Conservation (phyloP, 192 early-diverging fungal species). For the Coemansia sp. region DNA sequence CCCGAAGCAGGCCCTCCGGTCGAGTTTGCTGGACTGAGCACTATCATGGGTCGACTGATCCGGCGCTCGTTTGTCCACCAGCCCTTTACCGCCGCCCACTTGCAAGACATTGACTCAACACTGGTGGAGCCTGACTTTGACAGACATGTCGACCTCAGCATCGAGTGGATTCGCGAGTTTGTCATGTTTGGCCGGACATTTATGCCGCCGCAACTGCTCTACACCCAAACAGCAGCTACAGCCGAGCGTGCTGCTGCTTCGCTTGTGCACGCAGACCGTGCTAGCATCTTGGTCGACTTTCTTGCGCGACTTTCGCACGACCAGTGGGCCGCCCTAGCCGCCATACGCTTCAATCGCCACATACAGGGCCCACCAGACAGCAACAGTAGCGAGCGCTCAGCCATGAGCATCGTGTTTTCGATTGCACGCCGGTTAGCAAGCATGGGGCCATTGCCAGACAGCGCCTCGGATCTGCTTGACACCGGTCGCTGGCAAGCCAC, state of each 20-base stretch:
- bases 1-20: not conserved
- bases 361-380: not conserved
- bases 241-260: constrained; percentile 9
- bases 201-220: constrained; percentile 15
- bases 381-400: constrained; percentile 1
- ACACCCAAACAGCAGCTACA: constrained; percentile 17
- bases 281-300: not conserved
- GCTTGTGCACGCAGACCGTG: not conserved
- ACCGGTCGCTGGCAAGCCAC: constrained; percentile 18
- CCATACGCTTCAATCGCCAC: not conserved
- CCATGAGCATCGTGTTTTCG: constrained; percentile 22
- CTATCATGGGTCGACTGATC: constrained; percentile 13
- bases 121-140: not conserved
- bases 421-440: constrained; percentile 10
- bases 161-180: constrained; percentile 39
- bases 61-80: constrained; percentile 20
- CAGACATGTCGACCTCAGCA: not conserved
- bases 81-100: constrained; percentile 9
- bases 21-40: not conserved
- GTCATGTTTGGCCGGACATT: not conserved
- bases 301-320: constrained; percentile 3
- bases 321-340: constrained; percentile 23
- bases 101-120: not conserved
- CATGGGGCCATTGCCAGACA: not conserved
- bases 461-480: not conserved